Evolutionary conservation across 371 early-diverging fungal species (phyloP), one percentile per base, ranked within the genome.

Genomic region (Entomophthora muscae): DNA sequence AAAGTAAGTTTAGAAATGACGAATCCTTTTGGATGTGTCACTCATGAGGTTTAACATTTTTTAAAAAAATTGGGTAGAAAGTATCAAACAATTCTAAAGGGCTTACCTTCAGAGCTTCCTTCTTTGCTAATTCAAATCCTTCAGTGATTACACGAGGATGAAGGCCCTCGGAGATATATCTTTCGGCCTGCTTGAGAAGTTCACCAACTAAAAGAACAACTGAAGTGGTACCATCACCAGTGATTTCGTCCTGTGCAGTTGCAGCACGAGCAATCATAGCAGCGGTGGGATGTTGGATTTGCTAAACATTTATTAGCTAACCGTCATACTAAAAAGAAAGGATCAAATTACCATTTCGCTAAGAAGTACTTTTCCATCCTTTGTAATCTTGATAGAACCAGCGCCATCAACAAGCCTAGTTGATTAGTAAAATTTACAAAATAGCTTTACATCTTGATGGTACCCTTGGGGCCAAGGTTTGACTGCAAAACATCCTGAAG

Each of bases 221-320:
- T 0, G 97, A 88, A 17, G 98, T 96, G 7, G 98, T 98, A 57
- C 99, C 99, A 70, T 99, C 99, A 63, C 99, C 99, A 42, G 94
- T 93, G 59, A 97, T 86, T 67, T 95, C 94, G 74, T 98, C 98
- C 76, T 98, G 96, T 31, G 98, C 98, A 33, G 92, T 91, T 10
- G 99, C 98, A 32, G 98, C 93, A 63, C 97, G 88, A 29, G 99
- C 99, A 70, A 99, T 96, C 90, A 99, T 94, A 63, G 93, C 89
- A 52, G 99, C 97, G 3, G 98, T 99, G 26, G 99, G 99, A 77
- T 99, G 95, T 82, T 96, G 95, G 75, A 99, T 98, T 93, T 98
- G 97, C 92, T 91, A 71, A 52, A 51, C 5, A 17, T 42, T 32
- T 1, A 26, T 57, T 23, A 30, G 27, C 21, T 10, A 33, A 26